phyloP scores from a whole-genome alignment of 805 yeast genomes.

The Pichia ethanolica region DNA sequence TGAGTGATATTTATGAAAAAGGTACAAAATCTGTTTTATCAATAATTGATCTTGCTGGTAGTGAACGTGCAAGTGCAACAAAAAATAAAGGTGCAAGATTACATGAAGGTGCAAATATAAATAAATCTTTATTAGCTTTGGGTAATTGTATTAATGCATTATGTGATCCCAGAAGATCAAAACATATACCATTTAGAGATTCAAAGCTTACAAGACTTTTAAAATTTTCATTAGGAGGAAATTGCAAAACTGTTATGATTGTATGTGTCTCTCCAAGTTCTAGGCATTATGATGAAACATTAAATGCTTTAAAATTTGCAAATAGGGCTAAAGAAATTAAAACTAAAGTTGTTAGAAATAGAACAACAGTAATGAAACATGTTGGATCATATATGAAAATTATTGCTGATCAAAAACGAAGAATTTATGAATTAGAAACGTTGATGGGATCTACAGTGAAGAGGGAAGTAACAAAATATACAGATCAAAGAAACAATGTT shows the following conservation, averaged over 20 bases:
- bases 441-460: slow-evolving; percentile 43
- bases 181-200: slow-evolving; percentile 86
- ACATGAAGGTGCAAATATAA: slow-evolving; percentile 90
- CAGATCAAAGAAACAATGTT: slow-evolving; percentile 29
- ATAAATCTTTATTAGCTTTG: slow-evolving; percentile 76
- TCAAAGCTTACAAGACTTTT: slow-evolving; percentile 81
- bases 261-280: slow-evolving; percentile 88
- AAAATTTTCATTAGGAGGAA: slow-evolving; percentile 87
- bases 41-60: slow-evolving; percentile 89
- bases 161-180: slow-evolving; percentile 58
- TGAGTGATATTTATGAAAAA: slow-evolving; percentile 56
- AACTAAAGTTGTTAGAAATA: slow-evolving; percentile 69
- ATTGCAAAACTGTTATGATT: slow-evolving; percentile 92
- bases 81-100: slow-evolving; percentile 74
- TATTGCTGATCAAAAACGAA: slow-evolving; percentile 74
- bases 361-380: slow-evolving; percentile 69
- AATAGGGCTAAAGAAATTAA: slow-evolving; percentile 86
- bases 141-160: slow-evolving; percentile 93
- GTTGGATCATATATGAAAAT: slow-evolving; percentile 78
- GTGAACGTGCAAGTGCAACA: slow-evolving; percentile 90
- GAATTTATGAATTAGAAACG: slow-evolving; percentile 57
- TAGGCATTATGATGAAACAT: slow-evolving; percentile 85
- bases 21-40: slow-evolving; percentile 76
- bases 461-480: slow-evolving; percentile 30
- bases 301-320: slow-evolving; percentile 86